Evolutionary conservation across 352 stramenopile genomes (phyloP), one percentile per base, ranked within the genome.

Genomic region (Peronospora tabacina): DNA sequence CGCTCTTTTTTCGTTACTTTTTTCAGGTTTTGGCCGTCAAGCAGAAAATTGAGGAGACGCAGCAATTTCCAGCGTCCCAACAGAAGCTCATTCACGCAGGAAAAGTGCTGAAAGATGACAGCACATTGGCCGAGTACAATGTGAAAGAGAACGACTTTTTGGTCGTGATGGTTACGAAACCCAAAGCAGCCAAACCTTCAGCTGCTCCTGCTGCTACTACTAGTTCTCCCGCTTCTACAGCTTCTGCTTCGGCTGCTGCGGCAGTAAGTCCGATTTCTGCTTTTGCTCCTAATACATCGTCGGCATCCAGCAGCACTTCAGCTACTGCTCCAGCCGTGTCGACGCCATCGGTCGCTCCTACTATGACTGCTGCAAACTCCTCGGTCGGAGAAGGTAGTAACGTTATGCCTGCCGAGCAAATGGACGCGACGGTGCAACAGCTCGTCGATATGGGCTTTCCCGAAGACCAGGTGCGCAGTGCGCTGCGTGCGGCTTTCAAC

Each of bases 81-180:
- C 82, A 92, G 55, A 92, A 92, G 61, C 78, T 95, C 39, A 94
- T 94, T 45, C 79, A 94, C 49, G 77, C 80, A 10, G 79, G 85
- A 19, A 95, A 94, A 66, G 82, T 94, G 41, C 76, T 95, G 37
- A 91, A 89, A 58, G 82, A 95, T 37, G 81, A 95, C 20, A 87
- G 75, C 50, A 63, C 68, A 40, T 62, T 94, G 17, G 58, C 68
- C 24, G 78, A 92, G 58, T 93, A 90, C 66, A 88, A 81, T 49
- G 63, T 95, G 35, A 90, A 90, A 65, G 82, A 91, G 55, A 90
- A 87, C 49, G 81, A 90, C 54, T 94, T 94, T 54, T 62, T 94
- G 16, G 82, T 94, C 34, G 82, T 89, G 32, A 89, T 95, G 76
- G 80, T 92, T 41, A 89, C 82, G 41, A 95, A 95, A 70, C 79